A percentile compares a stretch with the other conserved stretches of the same genome.
Evolutionary conservation across 2,329 filamentous ascomycete species (phyloP).

Genomic region (Magnaporthiopsis rhizophila): DNA sequence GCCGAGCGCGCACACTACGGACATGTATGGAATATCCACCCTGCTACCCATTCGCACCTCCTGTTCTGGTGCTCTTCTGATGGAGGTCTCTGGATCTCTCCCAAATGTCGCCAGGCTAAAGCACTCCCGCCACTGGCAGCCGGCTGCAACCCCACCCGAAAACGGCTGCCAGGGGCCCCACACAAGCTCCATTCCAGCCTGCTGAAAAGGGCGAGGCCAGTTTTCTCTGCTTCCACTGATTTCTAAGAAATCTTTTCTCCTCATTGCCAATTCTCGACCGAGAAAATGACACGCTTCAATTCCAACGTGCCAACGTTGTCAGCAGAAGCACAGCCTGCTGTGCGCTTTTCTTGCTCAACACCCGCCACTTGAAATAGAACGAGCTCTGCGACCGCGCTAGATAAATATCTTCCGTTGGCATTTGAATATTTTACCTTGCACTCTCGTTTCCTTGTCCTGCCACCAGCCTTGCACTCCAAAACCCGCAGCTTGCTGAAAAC

Average conservation of each 20-base stretch:
- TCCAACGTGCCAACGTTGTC: slow-evolving; percentile 7
- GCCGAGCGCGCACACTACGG: background rate
- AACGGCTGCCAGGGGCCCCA: background rate
- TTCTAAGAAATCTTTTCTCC: background rate
- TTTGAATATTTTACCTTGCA: too few relatives aligned
- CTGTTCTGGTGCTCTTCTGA: too few relatives aligned
- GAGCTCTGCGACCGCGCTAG: background rate
- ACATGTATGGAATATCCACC: too few relatives aligned
- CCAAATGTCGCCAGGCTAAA: too few relatives aligned
- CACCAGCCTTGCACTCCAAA: background rate
- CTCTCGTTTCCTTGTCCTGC: too few relatives aligned
- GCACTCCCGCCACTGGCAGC: background rate
- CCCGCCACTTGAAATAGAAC: background rate
- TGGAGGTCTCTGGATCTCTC: too few relatives aligned
- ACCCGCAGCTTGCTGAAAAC: background rate
- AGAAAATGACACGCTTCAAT: slow-evolving; percentile 11
- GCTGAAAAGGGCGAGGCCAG: background rate
- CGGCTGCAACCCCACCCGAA: background rate
- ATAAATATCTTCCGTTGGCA: background rate
- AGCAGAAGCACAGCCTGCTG: slow-evolving; percentile 6
- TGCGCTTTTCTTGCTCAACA: background rate
- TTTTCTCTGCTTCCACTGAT: background rate
- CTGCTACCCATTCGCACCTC: too few relatives aligned
- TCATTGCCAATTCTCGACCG: background rate
- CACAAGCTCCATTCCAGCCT: background rate